Conservation (phyloP, 345 rosid genomes). For the Aquilaria yunnanensis region DNA sequence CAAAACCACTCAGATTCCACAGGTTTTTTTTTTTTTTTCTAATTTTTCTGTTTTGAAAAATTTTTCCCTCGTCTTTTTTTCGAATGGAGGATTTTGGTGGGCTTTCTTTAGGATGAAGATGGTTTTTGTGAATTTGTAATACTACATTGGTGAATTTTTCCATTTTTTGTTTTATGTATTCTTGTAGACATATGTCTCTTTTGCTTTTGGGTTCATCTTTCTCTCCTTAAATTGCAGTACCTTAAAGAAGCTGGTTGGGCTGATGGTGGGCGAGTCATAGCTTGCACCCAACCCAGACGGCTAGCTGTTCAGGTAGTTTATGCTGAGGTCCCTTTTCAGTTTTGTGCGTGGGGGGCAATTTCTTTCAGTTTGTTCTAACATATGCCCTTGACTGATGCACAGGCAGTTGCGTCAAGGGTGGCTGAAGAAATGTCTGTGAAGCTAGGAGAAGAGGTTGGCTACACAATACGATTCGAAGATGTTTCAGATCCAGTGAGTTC, state of each 20-base stretch:
- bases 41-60: background rate
- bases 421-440: constrained; percentile 95
- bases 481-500: constrained; percentile 60
- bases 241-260: constrained; percentile 99
- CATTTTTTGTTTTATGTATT: background rate
- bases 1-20: constrained; percentile 95
- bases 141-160: too few species aligned
- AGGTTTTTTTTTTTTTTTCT: constrained; percentile 36
- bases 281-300: constrained; percentile 95
- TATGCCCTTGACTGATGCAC: constrained; percentile 10
- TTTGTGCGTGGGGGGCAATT: background rate
- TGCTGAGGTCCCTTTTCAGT: background rate
- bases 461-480: constrained; percentile 89
- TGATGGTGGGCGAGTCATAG: constrained; percentile 86
- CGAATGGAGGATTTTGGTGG: background rate
- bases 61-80: background rate
- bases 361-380: background rate
- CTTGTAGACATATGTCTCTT: background rate
- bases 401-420: constrained; percentile 95
- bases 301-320: constrained; percentile 80
- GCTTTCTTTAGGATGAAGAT: background rate
- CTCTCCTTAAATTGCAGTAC: constrained; percentile 36
- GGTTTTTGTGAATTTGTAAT: background rate
- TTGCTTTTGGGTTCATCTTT: background rate
- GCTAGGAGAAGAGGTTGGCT: constrained; percentile 97